phyloP scores from a whole-genome alignment of 2,329 filamentous ascomycete species.

The Daldinia sp. region DNA sequence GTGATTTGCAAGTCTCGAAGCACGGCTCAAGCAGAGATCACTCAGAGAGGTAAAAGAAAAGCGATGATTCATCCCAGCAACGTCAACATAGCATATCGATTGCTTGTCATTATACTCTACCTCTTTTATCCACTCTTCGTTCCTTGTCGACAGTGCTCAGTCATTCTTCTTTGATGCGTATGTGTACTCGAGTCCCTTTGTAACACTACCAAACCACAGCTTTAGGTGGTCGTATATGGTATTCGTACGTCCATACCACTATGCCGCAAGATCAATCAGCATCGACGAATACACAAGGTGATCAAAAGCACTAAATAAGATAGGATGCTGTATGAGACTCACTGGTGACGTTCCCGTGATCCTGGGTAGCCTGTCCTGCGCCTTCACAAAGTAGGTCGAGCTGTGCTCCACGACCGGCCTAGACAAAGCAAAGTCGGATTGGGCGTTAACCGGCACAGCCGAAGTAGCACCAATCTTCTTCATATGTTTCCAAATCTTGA shows the following conservation, averaged over 20 bases:
- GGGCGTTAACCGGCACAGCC: conserved; percentile 59
- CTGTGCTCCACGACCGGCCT: conserved; percentile 42
- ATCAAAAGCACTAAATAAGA: neutral
- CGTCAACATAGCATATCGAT: too few relatives aligned
- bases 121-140: neutral
- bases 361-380: conserved; percentile 39
- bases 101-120: neutral
- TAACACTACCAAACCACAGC: conserved; percentile 46
- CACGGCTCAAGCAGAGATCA: too few relatives aligned
- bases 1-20: too few relatives aligned
- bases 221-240: conserved; percentile 41
- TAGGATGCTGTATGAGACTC: conserved; percentile 3
- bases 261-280: conserved; percentile 9
- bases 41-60: too few relatives aligned
- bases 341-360: conserved; percentile 43
- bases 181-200: conserved; percentile 42
- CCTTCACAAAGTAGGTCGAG: conserved; percentile 43
- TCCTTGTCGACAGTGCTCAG: conserved; percentile 6
- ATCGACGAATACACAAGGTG: neutral
- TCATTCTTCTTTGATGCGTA: conserved; percentile 39
- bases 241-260: conserved; percentile 46
- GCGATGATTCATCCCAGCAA: too few relatives aligned
- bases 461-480: conserved; percentile 56
- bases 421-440: conserved; percentile 53
- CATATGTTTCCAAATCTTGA: conserved; percentile 65